Evolutionary conservation across 371 early-diverging fungal genomes (phyloP).

Genomic region (Lichtheimia hyalospora): DNA sequence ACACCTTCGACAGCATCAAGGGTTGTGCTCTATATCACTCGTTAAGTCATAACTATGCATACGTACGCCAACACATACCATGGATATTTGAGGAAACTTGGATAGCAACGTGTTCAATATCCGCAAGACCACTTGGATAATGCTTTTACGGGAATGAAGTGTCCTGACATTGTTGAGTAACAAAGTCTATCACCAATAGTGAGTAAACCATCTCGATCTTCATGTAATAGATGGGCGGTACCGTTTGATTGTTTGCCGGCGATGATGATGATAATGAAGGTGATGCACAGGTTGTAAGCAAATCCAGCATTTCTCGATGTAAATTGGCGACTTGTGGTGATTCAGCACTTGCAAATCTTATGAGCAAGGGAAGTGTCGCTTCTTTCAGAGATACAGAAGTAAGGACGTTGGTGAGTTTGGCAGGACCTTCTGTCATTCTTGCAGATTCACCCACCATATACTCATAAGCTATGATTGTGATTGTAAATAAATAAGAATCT

Average conservation of each 20-base stretch:
- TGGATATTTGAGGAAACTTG: not conserved
- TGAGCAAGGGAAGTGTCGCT: conserved; percentile 5
- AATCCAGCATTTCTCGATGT: conserved; percentile 1
- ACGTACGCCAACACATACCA: not conserved
- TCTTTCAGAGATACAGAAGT: conserved; percentile 12
- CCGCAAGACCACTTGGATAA: not conserved
- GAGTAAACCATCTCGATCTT: too few species aligned
- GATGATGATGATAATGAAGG: too few species aligned
- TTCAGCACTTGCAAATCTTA: conserved; percentile 3
- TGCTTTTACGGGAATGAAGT: not conserved
- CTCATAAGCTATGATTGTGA: conserved; percentile 8
- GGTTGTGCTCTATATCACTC: conserved; percentile 2
- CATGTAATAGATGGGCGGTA: too few species aligned
- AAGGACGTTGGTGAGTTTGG: conserved; percentile 1
- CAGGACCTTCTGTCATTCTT: not conserved
- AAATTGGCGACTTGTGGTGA: conserved; percentile 1
- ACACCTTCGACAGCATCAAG: conserved; percentile 30
- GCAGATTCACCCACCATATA: conserved; percentile 1
- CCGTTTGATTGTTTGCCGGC: too few species aligned
- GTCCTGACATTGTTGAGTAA: too few species aligned
- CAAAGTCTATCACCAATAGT: too few species aligned
- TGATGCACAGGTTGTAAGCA: not conserved
- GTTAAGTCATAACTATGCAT: not conserved
- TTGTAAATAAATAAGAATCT: too few species aligned
- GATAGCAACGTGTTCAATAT: not conserved